Conservation (phyloP, 495 filamentous ascomycete species). For the Friedmanniomyces simplex region DNA sequence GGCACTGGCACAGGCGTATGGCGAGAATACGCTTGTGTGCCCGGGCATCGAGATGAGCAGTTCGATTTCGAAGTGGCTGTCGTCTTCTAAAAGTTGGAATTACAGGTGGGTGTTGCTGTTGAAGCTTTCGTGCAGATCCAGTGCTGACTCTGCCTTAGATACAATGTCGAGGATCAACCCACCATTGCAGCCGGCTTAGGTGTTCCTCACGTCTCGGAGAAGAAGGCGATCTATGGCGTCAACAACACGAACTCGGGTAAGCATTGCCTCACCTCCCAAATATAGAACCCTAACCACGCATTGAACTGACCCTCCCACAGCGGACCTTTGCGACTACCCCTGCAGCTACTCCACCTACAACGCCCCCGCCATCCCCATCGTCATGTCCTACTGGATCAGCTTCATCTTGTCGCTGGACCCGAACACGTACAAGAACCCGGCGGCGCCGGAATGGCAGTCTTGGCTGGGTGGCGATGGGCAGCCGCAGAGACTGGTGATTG, state of each 20-base stretch:
- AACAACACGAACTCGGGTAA: background rate
- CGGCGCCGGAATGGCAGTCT: conserved; percentile 7
- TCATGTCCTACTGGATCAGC: conserved; percentile 19
- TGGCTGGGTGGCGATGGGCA: background rate
- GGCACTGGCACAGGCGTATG: conserved; percentile 9
- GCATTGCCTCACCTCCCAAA: background rate
- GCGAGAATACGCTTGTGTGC: conserved; percentile 18
- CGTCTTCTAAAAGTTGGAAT: background rate
- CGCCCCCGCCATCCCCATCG: conserved; percentile 9
- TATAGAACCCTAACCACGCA: too few species aligned
- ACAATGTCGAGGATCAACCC: conserved; percentile 12
- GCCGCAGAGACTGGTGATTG: conserved; percentile 7
- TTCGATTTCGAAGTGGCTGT: background rate
- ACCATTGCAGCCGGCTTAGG: conserved; percentile 17
- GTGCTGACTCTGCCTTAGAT: background rate
- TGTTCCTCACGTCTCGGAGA: conserved; percentile 14
- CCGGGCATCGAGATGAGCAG: conserved; percentile 9
- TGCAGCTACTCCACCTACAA: conserved; percentile 13
- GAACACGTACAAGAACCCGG: conserved; percentile 6
- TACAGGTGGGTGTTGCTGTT: background rate
- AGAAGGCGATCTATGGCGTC: conserved; percentile 11
- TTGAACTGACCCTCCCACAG: background rate
- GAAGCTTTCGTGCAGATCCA: background rate
- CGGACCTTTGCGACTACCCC: background rate
- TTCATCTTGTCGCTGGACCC: conserved; percentile 13